Evolutionary conservation across 768 basidiomycete species (phyloP), one percentile per base, ranked within the genome.

Genomic region (Russula brevipes): DNA sequence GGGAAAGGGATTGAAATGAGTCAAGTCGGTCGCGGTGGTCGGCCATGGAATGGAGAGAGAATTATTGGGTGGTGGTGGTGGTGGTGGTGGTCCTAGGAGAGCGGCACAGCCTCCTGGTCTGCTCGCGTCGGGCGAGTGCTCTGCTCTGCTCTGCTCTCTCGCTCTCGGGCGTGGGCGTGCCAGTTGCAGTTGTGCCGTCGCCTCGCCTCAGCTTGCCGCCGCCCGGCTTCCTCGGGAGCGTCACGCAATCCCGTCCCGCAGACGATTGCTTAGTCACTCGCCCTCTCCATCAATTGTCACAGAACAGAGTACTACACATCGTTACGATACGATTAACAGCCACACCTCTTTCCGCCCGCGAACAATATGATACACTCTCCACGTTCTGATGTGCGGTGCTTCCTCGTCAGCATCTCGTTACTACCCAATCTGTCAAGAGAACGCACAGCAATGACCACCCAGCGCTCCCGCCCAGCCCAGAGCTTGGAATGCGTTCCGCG

Each of bases 381-480:
- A 14, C 9, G 3, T 39, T 45, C 52, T 63, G 57, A 24, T 59
- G 19, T 36, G 9, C 14, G 14, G 12, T 30, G 2, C 4, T 8
- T 46, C 30, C 36, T 54, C 7, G 50, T 64, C 33, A 64, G 46
- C 16, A 42, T 10, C 46, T 16, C 16, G 1, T 19, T 6, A 1
- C 24, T 2, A 38, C 31, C 0, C 2, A 49, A 47, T 2, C 4
- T 17, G 36, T 16, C 33, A 17, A 49, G 19, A 38, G 11, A 16
- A 64, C 63, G 33, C 5, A 60, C 58, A 64, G 24, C 49, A 30
- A 35, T 60, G 55, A 16, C 46, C 39, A 5, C 58, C 58, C 14
- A 16, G 45, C 11, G 60, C 64, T 33, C 49, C 44, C 59, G 83
- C 82, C 88, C 88, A 90, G 39, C 89, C 88, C 87, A 91, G 85